phyloP scores from a whole-genome alignment of 306 rosid genomes.

The Rubus idaeus region DNA sequence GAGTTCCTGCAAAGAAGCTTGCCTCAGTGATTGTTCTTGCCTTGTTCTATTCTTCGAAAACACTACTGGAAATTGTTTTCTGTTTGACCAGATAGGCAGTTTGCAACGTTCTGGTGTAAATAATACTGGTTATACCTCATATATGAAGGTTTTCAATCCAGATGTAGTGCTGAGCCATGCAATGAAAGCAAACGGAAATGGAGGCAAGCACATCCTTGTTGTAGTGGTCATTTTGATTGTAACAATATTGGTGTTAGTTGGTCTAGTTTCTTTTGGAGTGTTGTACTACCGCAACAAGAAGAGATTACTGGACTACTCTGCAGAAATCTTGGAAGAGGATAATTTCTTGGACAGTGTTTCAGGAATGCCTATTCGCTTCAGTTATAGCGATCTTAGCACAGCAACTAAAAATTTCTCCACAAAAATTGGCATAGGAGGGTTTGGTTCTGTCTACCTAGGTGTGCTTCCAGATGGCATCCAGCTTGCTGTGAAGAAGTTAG shows the following conservation, averaged over 20 bases:
- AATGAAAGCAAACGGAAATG: background rate
- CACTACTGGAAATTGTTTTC: conserved; percentile 28
- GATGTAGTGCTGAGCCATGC: background rate
- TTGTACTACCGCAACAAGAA: conserved; percentile 25
- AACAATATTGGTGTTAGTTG: conserved; percentile 23
- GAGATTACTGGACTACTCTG: conserved; percentile 29
- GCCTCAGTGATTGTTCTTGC: conserved; percentile 35
- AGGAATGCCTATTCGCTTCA: conserved; percentile 47
- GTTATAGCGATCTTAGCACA: conserved; percentile 37
- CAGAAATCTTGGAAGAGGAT: conserved; percentile 42
- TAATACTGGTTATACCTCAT: conserved; percentile 30
- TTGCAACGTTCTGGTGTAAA: conserved; percentile 6
- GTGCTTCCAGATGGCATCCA: conserved; percentile 41
- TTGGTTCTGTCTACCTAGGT: conserved; percentile 61
- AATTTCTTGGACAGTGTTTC: conserved; percentile 41
- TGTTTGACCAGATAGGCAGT: conserved; percentile 39
- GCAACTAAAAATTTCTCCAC: conserved; percentile 48
- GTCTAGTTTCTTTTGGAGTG: conserved; percentile 32
- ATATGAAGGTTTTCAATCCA: conserved; percentile 16
- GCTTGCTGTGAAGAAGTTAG: conserved; percentile 43
- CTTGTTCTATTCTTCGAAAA: conserved; percentile 30
- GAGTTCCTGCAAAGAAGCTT: conserved; percentile 34
- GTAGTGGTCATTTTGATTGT: conserved; percentile 26
- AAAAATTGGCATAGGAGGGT: conserved; percentile 59
- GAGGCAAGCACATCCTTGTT: conserved; percentile 26